A percentile compares a stretch with the other conserved stretches of the same genome.
phyloP scores from a whole-genome alignment of 2,329 filamentous ascomycete genomes.

The Cladorrhinum sp. region DNA sequence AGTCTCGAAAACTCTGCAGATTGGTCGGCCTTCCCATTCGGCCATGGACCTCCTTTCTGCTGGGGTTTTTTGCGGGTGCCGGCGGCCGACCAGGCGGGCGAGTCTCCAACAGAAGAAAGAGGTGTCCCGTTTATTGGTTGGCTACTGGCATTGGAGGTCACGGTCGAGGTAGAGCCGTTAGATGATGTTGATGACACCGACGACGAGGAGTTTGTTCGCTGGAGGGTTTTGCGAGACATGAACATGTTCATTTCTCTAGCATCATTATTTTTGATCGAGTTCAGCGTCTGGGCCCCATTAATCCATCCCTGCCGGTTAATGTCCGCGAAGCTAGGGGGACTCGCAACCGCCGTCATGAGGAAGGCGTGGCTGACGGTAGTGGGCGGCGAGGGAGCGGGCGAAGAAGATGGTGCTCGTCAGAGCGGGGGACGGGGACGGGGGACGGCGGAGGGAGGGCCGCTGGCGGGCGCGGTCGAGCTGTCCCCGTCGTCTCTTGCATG shows the following conservation, averaged over 20 bases:
- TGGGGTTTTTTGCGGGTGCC: slow-evolving; percentile 51
- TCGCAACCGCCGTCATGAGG: slow-evolving; percentile 67
- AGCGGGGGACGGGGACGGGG: slow-evolving; percentile 7
- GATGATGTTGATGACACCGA: slow-evolving; percentile 69
- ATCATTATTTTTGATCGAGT: slow-evolving; percentile 79
- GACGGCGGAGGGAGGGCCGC: slow-evolving; percentile 15
- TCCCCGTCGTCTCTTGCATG: slow-evolving; percentile 14
- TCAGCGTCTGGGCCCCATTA: slow-evolving; percentile 51
- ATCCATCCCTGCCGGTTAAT: slow-evolving; percentile 65
- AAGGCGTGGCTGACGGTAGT: slow-evolving; percentile 26
- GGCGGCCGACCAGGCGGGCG: slow-evolving; percentile 50
- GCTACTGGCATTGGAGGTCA: slow-evolving; percentile 55
- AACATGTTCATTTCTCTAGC: slow-evolving; percentile 71
- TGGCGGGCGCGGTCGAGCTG: slow-evolving; percentile 10
- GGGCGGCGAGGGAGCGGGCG: background rate
- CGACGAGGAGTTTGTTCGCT: slow-evolving; percentile 87
- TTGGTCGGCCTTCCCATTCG: slow-evolving; percentile 45
- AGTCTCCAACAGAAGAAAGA: slow-evolving; percentile 45
- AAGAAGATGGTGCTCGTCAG: slow-evolving; percentile 23
- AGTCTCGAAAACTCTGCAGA: slow-evolving; percentile 47
- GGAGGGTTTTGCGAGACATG: slow-evolving; percentile 80
- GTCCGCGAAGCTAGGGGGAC: slow-evolving; percentile 60
- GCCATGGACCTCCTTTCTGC: slow-evolving; percentile 49
- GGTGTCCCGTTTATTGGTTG: slow-evolving; percentile 59
- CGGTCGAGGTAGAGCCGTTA: slow-evolving; percentile 59